Conservation (phyloP, 345 rosid genomes). For the Rhodamnia argentea region DNA sequence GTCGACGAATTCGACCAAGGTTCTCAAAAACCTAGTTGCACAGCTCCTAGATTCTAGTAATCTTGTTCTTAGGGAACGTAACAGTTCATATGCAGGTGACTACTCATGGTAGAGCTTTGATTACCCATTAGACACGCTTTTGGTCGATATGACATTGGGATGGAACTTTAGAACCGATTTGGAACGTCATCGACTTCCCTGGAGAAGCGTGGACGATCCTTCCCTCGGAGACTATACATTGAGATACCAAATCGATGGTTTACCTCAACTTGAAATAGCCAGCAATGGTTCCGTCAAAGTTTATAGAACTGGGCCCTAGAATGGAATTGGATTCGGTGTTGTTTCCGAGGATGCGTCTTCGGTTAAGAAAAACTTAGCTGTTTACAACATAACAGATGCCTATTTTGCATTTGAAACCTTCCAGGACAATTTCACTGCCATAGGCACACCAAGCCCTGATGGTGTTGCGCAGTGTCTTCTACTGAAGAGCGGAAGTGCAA, state of each 20-base stretch:
- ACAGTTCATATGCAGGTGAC: background rate
- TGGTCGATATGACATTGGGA: conserved; percentile 22
- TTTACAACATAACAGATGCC: background rate
- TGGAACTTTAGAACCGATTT: background rate
- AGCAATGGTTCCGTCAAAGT: background rate
- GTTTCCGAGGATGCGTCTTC: background rate
- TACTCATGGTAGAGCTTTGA: conserved; percentile 30
- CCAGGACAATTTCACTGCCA: background rate
- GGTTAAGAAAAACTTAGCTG: background rate
- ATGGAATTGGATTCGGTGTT: conserved; percentile 18
- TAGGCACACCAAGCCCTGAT: background rate
- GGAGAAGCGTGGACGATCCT: conserved; percentile 18
- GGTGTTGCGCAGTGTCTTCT: background rate
- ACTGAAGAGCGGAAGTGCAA: background rate
- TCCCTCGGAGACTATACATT: conserved; percentile 9
- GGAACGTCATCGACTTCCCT: conserved; percentile 4
- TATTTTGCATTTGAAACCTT: conserved; percentile 1
- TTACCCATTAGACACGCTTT: conserved; percentile 16
- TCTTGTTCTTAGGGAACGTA: conserved; percentile 6
- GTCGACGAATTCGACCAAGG: conserved; percentile 7
- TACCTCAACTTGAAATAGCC: conserved; percentile 11
- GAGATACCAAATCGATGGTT: conserved; percentile 1
- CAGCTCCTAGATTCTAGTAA: conserved; percentile 28
- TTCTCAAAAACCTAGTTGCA: conserved; percentile 2
- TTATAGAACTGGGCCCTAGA: conserved; percentile 24